Conservation (phyloP, 2,329 filamentous ascomycete species). For the Hypoxylon sp. region DNA sequence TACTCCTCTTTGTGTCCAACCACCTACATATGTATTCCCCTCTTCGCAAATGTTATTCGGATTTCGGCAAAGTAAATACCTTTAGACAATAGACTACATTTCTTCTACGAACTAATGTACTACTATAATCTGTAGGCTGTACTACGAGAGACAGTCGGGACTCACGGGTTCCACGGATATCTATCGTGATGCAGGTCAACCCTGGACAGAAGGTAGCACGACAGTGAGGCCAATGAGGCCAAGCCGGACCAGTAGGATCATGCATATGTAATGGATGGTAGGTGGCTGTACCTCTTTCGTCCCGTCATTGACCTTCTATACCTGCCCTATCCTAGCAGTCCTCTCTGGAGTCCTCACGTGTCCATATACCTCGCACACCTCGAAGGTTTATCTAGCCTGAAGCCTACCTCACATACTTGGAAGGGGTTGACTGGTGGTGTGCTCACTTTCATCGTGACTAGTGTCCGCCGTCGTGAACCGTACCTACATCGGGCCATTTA, state of each 20-base stretch:
- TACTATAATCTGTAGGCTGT: conserved; percentile 15
- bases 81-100: neutral
- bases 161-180: conserved; percentile 26
- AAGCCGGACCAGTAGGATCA: conserved; percentile 33
- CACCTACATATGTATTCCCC: conserved; percentile 11
- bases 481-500: conserved; percentile 33
- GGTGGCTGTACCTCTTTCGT: conserved; percentile 23
- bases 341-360: conserved; percentile 49
- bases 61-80: conserved; percentile 31
- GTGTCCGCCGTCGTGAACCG: conserved; percentile 38
- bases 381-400: conserved; percentile 41
- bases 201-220: conserved; percentile 42
- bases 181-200: conserved; percentile 41
- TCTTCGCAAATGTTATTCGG: conserved; percentile 6
- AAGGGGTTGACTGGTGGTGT: conserved; percentile 37
- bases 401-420: conserved; percentile 29
- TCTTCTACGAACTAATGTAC: conserved; percentile 8
- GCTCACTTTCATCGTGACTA: conserved; percentile 42
- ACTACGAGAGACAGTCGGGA: conserved; percentile 28
- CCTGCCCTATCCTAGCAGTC: conserved; percentile 37
- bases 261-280: conserved; percentile 41
- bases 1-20: conserved; percentile 14
- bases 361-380: conserved; percentile 35
- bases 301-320: conserved; percentile 44
- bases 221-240: conserved; percentile 30